These are phyloP conservation scores for Williopsis jadinii DNA, from an alignment of 1,139 yeast genomes.

Conservation along the genomic window DNA sequence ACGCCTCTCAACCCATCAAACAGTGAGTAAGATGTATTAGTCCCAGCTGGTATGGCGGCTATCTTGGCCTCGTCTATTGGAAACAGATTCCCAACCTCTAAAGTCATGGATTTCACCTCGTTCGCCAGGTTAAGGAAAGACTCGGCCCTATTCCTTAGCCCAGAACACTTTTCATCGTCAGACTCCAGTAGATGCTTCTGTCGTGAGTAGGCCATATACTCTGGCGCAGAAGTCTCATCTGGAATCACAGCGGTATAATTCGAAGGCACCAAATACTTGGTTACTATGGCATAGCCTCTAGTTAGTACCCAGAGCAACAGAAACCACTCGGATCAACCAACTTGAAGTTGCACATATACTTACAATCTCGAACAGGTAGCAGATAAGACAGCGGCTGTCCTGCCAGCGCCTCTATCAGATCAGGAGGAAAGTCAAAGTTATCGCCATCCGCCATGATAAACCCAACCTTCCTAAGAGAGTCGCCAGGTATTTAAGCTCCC, in stretches of 20 bases:
- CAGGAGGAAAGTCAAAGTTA: too few relatives aligned
- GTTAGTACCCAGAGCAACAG: too few relatives aligned
- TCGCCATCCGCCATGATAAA: too few relatives aligned
- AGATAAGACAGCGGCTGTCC: constrained; percentile 29
- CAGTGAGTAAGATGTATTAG: neutral
- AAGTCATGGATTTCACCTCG: neutral
- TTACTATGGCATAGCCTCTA: too few relatives aligned
- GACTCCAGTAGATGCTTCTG: neutral
- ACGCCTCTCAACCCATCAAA: constrained; percentile 12
- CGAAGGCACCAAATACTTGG: too few relatives aligned
- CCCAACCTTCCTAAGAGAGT: too few relatives aligned
- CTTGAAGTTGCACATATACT: constrained; percentile 10
- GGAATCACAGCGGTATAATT: neutral
- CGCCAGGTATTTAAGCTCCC: too few relatives aligned
- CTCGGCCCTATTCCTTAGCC: neutral
- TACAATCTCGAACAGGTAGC: constrained; percentile 30
- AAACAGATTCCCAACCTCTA: neutral
- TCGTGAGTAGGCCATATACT: neutral
- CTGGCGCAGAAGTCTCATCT: neutral
- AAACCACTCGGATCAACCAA: too few relatives aligned
- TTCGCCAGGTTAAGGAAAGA: neutral
- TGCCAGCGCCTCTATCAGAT: constrained; percentile 21
- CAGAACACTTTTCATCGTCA: neutral
- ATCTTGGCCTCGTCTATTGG: too few relatives aligned
- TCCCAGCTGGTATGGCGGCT: too few relatives aligned